phyloP scores from a whole-genome alignment of 768 basidiomycete species.

The Coprinopsis cinerea region DNA sequence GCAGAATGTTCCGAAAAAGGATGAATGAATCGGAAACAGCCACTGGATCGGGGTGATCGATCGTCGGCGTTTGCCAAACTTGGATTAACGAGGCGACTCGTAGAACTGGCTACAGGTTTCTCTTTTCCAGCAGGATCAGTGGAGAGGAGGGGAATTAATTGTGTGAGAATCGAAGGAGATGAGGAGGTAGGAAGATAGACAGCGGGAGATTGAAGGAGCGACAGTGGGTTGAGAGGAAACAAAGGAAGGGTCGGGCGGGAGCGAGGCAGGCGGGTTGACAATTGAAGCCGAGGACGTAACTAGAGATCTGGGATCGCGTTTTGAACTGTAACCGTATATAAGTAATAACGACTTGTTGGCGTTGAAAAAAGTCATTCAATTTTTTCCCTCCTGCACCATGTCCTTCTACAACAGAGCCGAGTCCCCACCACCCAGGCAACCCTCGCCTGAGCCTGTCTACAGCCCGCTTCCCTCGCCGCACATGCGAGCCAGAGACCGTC shows the following conservation, averaged over 20 bases:
- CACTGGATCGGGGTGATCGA: background rate
- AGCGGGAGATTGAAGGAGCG: no score
- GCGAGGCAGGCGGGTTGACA: background rate
- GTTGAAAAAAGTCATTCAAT: no score
- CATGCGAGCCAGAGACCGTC: conserved; percentile 9
- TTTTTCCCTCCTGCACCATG: conserved; percentile 12
- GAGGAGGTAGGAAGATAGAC: no score
- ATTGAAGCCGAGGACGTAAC: background rate
- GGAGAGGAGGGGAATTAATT: no score
- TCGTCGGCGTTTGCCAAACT: background rate
- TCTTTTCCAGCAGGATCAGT: no score
- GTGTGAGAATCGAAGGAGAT: no score
- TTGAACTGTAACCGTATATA: background rate
- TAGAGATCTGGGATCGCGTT: background rate
- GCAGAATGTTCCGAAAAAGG: conserved; percentile 3
- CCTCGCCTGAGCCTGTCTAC: conserved; percentile 41
- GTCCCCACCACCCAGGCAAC: conserved; percentile 47
- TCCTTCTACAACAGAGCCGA: conserved; percentile 29
- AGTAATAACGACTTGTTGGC: no score
- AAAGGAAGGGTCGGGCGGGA: background rate
- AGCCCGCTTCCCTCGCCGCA: conserved; percentile 36
- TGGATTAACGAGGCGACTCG: no score
- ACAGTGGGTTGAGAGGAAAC: no score
- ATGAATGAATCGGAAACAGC: no score
- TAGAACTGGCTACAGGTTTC: no score